Evolutionary conservation across 2,329 filamentous ascomycete genomes (phyloP), one percentile per base, ranked within the genome.

Genomic region (Nemania bipapillata): DNA sequence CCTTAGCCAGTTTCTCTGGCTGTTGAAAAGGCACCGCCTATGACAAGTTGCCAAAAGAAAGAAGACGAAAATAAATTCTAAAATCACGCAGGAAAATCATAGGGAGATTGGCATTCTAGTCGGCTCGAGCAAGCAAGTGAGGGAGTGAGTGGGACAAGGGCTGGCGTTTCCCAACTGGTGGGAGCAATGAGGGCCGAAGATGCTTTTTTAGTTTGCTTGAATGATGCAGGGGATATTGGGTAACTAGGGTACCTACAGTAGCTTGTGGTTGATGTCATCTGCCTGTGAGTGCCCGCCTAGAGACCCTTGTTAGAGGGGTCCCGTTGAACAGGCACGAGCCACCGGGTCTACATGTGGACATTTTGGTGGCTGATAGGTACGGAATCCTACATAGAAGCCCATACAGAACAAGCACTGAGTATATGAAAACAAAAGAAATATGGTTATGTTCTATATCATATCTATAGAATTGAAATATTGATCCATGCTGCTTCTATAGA

Each of bases 181-280:
- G 64, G 55, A 53, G 40, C 40, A 32, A 45, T 20, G 65, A 70
- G 53, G 37, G 35, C 22, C 37, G 30, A 30, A 53, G n/a, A 63
- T 45, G 45, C 12, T 55, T 37, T 57, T 68, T 68, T 65, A n/a
- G 47, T 50, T 20, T 28, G 50, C 52, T 57, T 53, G 6, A 35
- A 28, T 17, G n/a, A 63, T 66, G 63, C 63, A 66, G 40, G 58
- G 58, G 4, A 17, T 9, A 47, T n/a, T n/a, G n/a, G 30, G 7
- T 20, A 45, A 40, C 37, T 40, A 57, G 60, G 5, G 15, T 20
- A 52, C n/a, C 22, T 49, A 49, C n/a, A 8, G 45, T 60, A 65
- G 68, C 65, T 66, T 65, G 63, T 71, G 61, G 55, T 69, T 72
- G 70, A 72, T 72, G 70, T 71, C 70, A 71, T 70, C 53, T 62